These are phyloP conservation scores for Penicillium parvum DNA, from an alignment of 495 filamentous ascomycete species.

Conservation along the genomic window DNA sequence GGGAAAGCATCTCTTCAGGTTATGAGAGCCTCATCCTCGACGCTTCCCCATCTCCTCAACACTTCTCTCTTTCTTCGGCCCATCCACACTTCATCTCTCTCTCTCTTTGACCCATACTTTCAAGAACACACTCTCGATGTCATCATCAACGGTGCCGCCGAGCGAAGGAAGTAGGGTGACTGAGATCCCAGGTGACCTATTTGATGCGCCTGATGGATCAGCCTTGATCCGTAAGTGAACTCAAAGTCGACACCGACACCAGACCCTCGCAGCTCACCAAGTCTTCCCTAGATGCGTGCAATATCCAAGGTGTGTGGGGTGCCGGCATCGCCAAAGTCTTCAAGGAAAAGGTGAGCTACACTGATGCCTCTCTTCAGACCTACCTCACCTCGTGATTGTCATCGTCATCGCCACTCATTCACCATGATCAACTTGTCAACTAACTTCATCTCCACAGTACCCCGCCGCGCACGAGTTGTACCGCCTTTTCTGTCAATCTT, in stretches of 20 bases:
- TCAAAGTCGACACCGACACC: neutral
- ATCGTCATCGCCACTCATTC: neutral
- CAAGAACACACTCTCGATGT: too few species aligned
- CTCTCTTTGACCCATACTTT: too few species aligned
- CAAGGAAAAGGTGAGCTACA: slow-evolving; percentile 26
- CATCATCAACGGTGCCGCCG: too few species aligned
- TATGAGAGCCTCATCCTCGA: too few species aligned
- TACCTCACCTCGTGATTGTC: too few species aligned
- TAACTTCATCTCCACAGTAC: slow-evolving; percentile 30
- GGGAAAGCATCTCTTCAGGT: too few species aligned
- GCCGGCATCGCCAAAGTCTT: slow-evolving; percentile 39
- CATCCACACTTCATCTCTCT: too few species aligned
- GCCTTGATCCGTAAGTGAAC: slow-evolving; percentile 39
- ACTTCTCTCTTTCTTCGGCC: too few species aligned
- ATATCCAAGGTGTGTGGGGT: slow-evolving; percentile 42
- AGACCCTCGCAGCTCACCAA: neutral
- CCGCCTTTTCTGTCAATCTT: slow-evolving; percentile 26
- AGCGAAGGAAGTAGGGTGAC: slow-evolving; percentile 7
- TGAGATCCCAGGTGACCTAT: slow-evolving; percentile 39
- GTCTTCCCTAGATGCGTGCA: slow-evolving; percentile 41
- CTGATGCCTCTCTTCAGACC: too few species aligned
- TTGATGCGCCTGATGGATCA: slow-evolving; percentile 39
- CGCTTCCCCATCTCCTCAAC: too few species aligned
- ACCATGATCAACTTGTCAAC: neutral
- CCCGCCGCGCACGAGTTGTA: slow-evolving; percentile 38